These are phyloP conservation scores for Prunus mongolica DNA, from an alignment of 306 rosid species.

Conservation along the genomic window DNA sequence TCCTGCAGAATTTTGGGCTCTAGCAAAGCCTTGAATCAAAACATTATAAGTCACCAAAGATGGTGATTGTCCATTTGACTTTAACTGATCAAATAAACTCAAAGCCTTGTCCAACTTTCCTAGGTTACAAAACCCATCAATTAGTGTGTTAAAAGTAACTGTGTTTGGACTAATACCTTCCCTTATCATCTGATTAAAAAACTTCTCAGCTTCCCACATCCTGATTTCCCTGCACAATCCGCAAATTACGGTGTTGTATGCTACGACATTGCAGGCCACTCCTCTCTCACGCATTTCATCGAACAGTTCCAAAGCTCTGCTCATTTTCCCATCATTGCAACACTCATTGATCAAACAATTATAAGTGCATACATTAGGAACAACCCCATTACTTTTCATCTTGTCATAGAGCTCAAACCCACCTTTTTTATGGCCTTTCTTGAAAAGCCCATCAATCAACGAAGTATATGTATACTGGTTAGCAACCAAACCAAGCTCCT, in stretches of 20 bases:
- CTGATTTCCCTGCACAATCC: slow-evolving; percentile 51
- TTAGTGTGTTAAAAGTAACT: slow-evolving; percentile 56
- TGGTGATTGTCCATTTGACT: slow-evolving; percentile 55
- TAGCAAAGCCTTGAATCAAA: slow-evolving; percentile 52
- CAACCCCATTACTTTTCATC: slow-evolving; percentile 52
- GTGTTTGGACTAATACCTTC: slow-evolving; percentile 51
- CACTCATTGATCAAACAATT: slow-evolving; percentile 48
- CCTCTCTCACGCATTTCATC: slow-evolving; percentile 73
- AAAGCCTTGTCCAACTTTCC: slow-evolving; percentile 58
- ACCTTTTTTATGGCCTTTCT: slow-evolving; percentile 54
- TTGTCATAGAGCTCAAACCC: slow-evolving; percentile 65
- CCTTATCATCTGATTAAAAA: slow-evolving; percentile 40
- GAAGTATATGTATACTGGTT: slow-evolving; percentile 62
- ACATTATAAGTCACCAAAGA: slow-evolving; percentile 64
- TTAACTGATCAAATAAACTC: slow-evolving; percentile 51
- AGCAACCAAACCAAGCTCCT: slow-evolving; percentile 46
- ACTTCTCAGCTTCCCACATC: slow-evolving; percentile 45
- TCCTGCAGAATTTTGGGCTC: slow-evolving; percentile 38
- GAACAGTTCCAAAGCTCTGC: slow-evolving; percentile 44
- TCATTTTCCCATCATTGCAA: slow-evolving; percentile 43
- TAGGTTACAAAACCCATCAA: slow-evolving; percentile 56
- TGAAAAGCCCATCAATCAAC: slow-evolving; percentile 69
- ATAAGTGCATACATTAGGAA: slow-evolving; percentile 51
- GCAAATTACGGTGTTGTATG: slow-evolving; percentile 52
- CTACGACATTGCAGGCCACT: slow-evolving; percentile 45